phyloP scores from a whole-genome alignment of 257 asterid species.

The Scutellaria baicalensis region DNA sequence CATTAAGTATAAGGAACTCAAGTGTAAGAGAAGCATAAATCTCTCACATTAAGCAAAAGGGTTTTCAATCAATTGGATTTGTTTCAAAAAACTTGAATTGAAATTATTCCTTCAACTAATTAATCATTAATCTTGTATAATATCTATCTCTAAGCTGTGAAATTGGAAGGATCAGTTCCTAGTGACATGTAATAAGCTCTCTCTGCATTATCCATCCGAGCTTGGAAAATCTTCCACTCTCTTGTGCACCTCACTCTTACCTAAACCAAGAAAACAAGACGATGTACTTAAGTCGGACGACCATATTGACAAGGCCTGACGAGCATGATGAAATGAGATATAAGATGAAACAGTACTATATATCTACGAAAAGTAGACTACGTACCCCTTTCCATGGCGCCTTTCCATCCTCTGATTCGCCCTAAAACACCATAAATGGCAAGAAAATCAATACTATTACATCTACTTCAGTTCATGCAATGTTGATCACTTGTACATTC shows the following conservation, averaged over 20 bases:
- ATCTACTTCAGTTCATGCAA: not conserved
- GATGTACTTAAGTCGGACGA: no score
- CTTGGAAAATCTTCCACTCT: constrained; percentile 69
- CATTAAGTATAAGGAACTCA: no score
- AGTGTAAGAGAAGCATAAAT: not conserved
- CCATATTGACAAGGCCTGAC: no score
- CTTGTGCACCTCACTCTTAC: constrained; percentile 62
- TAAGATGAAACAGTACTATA: no score
- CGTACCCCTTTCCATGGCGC: constrained; percentile 81
- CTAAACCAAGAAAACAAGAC: constrained; percentile 37
- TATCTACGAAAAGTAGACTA: no score
- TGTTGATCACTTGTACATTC: not conserved
- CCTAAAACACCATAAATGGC: constrained; percentile 34
- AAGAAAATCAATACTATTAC: not conserved
- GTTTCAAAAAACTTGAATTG: not conserved
- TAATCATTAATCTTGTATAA: not conserved
- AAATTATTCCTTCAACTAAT: no score
- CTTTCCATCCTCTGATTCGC: constrained; percentile 42
- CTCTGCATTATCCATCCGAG: constrained; percentile 62
- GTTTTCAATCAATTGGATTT: not conserved
- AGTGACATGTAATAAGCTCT: constrained; percentile 41
- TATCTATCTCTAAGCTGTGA: not conserved
- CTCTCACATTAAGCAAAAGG: not conserved
- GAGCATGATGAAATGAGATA: no score
- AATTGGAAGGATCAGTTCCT: constrained; percentile 30